Evolutionary conservation across 768 basidiomycete genomes (phyloP).

Genomic region (Clavaria fumosa): DNA sequence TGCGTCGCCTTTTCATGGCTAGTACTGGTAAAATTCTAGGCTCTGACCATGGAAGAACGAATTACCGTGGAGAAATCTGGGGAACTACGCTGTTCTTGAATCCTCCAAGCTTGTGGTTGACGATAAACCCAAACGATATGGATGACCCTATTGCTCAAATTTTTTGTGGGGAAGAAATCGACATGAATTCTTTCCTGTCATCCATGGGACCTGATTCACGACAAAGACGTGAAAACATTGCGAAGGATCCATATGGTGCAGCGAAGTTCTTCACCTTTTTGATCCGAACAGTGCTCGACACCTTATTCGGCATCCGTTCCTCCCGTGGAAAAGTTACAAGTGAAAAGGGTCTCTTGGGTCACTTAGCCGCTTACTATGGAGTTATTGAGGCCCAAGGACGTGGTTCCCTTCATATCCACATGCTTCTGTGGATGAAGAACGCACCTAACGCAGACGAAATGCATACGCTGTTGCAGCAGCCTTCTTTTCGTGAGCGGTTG

Average conservation of each 20-base stretch:
- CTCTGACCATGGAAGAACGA: constrained; percentile 18
- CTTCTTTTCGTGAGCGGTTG: constrained; percentile 17
- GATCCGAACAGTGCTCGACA: constrained; percentile 17
- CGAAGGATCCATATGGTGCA: constrained; percentile 25
- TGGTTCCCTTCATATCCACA: constrained; percentile 26
- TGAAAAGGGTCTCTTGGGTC: constrained; percentile 19
- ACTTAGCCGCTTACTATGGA: constrained; percentile 13
- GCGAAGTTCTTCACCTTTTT: constrained; percentile 27
- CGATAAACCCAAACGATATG: constrained; percentile 26
- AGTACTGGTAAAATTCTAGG: constrained; percentile 15
- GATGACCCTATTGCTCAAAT: constrained; percentile 32
- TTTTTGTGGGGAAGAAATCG: constrained; percentile 26
- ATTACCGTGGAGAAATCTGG: constrained; percentile 22
- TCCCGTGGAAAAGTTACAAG: constrained; percentile 5
- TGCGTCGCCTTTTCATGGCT: constrained; percentile 16
- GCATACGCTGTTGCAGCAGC: constrained; percentile 10
- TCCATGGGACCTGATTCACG: constrained; percentile 14
- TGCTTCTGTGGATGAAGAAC: constrained; percentile 23
- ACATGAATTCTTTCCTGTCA: constrained; percentile 23
- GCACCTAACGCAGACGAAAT: constrained; percentile 15
- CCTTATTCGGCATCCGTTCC: constrained; percentile 19
- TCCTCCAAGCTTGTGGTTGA: constrained; percentile 27
- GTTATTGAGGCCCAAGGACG: constrained; percentile 26
- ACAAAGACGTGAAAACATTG: constrained; percentile 16
- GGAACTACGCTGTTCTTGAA: constrained; percentile 15